Base-by-base conservation (phyloP, 192 early-diverging fungal genomes). In the Martensiomyces pterosporus region DNA sequence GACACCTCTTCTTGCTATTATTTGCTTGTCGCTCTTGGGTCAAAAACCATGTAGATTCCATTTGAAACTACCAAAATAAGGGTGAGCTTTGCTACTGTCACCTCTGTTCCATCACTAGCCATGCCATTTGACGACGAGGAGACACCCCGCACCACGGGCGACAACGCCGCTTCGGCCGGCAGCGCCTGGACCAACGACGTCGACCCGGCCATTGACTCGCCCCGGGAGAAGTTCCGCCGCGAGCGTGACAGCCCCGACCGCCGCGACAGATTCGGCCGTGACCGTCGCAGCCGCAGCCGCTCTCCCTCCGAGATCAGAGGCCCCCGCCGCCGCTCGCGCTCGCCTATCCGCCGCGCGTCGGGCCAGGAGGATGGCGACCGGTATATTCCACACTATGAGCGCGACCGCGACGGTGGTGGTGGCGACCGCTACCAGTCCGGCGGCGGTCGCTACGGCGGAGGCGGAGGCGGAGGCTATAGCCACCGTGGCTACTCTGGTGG, bases 371-470 rank as follows among this genome's bases (percentile, higher is more conserved):
- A 85, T 1, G 79, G 82, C 21, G 89, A 92, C 43, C 81, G 78
- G 34, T 93, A 91, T 57, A 80, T 89, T 44, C 89, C 89, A n/a
- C 85, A 91, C 42, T 93, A 91, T 51, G 86, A 85, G 9, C 80
- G 88, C 26, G 88, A 93, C 26, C 53, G 67, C 17, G 63, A 47
- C 32, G 73, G 74, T 10, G 52, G 57, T 18, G 56, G 60, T 46
- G 47, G 57, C 37, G 54, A 54, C 21, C 63, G 60, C 25, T 49
- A 64, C 12, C 18, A 42, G 39, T 23, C 39, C 2, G 52, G 39
- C 17, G 41, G 24, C 33, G n/a, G n/a, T n/a, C 56, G 54, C 1
- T 29, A 60, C 41, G 56, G 65, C 21, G 56, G 65, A 3, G 60
- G 69, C 29, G 42, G 25, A 29, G 66, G 72, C 24, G 61, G 57